These are phyloP conservation scores for Cucurbitaria berberidis DNA, from an alignment of 2,329 filamentous ascomycete species.

Conservation along the genomic window DNA sequence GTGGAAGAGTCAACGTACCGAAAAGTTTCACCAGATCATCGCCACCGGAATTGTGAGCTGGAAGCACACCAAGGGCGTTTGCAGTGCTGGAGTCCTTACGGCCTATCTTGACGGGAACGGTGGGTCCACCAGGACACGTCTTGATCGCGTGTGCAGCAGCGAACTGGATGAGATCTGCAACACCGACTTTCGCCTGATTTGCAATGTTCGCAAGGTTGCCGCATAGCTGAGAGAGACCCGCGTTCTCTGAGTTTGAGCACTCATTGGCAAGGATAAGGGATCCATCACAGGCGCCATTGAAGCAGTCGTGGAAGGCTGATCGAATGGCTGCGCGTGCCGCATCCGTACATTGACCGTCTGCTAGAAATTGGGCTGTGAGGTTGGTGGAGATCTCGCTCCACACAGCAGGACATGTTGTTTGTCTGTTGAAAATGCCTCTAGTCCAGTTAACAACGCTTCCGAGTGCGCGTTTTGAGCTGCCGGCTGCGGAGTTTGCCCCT, in stretches of 20 bases:
- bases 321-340: conserved; percentile 45
- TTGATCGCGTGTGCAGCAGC: conserved; percentile 47
- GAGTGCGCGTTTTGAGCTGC: conserved; percentile 25
- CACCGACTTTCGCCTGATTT: conserved; percentile 46
- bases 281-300: conserved; percentile 46
- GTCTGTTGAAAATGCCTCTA: conserved; percentile 10
- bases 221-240: conserved; percentile 53
- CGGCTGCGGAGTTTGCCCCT: conserved; percentile 15
- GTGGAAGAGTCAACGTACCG: conserved; percentile 11
- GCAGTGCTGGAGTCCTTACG: conserved; percentile 38
- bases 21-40: conserved; percentile 39
- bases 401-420: conserved; percentile 35
- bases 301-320: conserved; percentile 46
- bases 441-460: conserved; percentile 12
- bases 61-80: conserved; percentile 33
- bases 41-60: conserved; percentile 18
- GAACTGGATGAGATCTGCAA: conserved; percentile 47
- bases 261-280: conserved; percentile 46
- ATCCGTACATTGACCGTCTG: conserved; percentile 45
- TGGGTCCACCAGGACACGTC: conserved; percentile 45
- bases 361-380: conserved; percentile 42
- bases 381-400: conserved; percentile 42
- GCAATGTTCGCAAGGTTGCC: conserved; percentile 50
- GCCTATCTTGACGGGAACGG: conserved; percentile 41
- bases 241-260: conserved; percentile 49